Evolutionary conservation across 768 basidiomycete species (phyloP), one percentile per base, ranked within the genome.

Genomic region (Mycena leptocephala): DNA sequence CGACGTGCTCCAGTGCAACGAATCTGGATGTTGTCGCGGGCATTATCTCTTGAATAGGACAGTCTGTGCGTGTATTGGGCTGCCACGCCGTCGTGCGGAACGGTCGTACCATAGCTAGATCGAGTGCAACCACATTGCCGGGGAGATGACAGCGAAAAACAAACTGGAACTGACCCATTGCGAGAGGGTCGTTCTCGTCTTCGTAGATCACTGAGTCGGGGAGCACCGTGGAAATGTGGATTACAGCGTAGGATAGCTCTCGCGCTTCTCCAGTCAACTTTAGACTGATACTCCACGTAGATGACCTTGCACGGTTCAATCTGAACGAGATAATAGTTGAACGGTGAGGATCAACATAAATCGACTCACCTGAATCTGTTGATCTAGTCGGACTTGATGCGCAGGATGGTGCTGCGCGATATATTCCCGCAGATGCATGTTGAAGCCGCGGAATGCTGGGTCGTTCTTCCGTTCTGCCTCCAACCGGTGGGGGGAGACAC

Each of bases 361-460:
- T n/a, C n/a, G n/a, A n/a, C 13, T 13, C 35, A 37, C 35, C 35
- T 37, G 6, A 37, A 61, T n/a, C n/a, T n/a, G n/a, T n/a, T n/a
- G n/a, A n/a, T n/a, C n/a, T n/a, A n/a, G n/a, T n/a, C n/a, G 68
- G 37, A 72, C 59, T 62, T 72, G 56, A 59, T 58, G 26, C 22
- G 20, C 13, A 16, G 69, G 61, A 39, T 71, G 70, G 48, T 63
- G 26, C 33, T 22, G 32, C 46, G 61, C 70, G 13, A 71, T 71
- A 41, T 73, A 73, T 20, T 73, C 72, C 41, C 63, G 72, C 51
- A 73, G 53, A 13, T 48, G 63, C 63, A 65, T 58, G 64, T 66
- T 66, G 53, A 73, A 73, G 62, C 48, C n/a, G 37, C 56, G 43
- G 39, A 65, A 73, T 33, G 55, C 63, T 14, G 53, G 35, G 41